phyloP scores from a whole-genome alignment of 257 asterid genomes.

The Mitragyna speciosa region DNA sequence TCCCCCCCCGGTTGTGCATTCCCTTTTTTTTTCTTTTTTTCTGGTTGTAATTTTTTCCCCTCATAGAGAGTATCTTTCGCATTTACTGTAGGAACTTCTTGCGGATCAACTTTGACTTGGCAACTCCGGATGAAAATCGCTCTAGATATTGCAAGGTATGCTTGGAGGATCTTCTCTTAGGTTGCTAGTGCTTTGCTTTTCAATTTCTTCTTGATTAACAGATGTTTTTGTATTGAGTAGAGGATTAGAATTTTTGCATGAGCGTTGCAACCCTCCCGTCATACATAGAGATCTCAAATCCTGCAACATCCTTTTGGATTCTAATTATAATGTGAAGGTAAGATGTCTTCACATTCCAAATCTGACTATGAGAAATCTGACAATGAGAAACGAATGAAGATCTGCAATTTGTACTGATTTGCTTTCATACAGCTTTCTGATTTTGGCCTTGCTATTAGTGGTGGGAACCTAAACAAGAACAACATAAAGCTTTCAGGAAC shows the following conservation, averaged over 20 bases:
- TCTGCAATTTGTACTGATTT: conserved; percentile 14
- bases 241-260: conserved; percentile 89
- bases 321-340: conserved; percentile 86
- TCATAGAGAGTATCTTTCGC: background rate
- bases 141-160: conserved; percentile 86
- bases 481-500: conserved; percentile 82
- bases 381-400: background rate
- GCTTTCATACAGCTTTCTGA: conserved; percentile 68
- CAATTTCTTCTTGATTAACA: conserved; percentile 1
- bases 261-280: conserved; percentile 78
- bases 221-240: conserved; percentile 35
- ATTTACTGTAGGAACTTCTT: conserved; percentile 56
- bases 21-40: background rate
- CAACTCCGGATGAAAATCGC: conserved; percentile 90
- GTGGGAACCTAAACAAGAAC: conserved; percentile 56
- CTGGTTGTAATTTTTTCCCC: background rate
- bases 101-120: conserved; percentile 72
- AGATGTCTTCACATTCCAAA: conserved; percentile 3
- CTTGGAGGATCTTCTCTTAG: background rate
- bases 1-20: background rate
- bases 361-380: background rate
- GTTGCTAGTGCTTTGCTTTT: background rate
- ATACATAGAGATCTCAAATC: conserved; percentile 93
- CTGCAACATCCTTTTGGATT: conserved; percentile 81
- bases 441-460: conserved; percentile 79